A percentile compares a stretch with the other conserved stretches of the same genome.
Conservation (phyloP, 306 rosid genomes). For the Senna siamea region DNA sequence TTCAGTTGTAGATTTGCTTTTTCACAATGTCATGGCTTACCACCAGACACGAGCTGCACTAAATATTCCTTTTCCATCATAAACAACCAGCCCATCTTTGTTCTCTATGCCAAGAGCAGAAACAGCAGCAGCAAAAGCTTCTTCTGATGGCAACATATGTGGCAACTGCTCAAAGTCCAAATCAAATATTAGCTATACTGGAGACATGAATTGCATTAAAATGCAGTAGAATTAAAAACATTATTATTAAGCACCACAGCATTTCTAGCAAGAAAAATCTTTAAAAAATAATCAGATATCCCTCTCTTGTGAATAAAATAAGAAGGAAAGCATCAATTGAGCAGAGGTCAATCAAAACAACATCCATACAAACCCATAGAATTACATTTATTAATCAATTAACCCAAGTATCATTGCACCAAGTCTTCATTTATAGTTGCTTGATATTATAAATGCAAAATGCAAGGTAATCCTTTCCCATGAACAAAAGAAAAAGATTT, state of each 20-base stretch:
- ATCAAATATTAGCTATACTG: conserved; percentile 36
- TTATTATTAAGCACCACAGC: background rate
- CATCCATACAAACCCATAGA: background rate
- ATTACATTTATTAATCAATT: background rate
- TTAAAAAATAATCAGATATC: conserved; percentile 16
- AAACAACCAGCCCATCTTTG: conserved; percentile 82
- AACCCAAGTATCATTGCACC: background rate
- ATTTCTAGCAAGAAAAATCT: conserved; percentile 19
- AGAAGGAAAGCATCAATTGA: background rate
- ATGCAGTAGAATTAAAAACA: conserved; percentile 29
- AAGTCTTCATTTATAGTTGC: background rate
- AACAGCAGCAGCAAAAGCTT: conserved; percentile 96
- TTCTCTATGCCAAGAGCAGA: conserved; percentile 91
- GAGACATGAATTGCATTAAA: conserved; percentile 19
- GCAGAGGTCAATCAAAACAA: background rate
- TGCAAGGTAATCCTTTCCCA: background rate
- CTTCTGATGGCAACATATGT: conserved; percentile 97
- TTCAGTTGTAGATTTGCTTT: conserved; percentile 15
- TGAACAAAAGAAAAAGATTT: background rate
- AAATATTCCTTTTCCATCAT: conserved; percentile 94
- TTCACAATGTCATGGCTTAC: conserved; percentile 53
- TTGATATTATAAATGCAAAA: conserved; percentile 2
- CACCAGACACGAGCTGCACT: conserved; percentile 99
- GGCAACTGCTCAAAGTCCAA: conserved; percentile 70
- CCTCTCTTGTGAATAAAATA: background rate